Evolutionary conservation across 495 filamentous ascomycete genomes (phyloP), one percentile per base, ranked within the genome.

Genomic region (Aspergillus nidulans): DNA sequence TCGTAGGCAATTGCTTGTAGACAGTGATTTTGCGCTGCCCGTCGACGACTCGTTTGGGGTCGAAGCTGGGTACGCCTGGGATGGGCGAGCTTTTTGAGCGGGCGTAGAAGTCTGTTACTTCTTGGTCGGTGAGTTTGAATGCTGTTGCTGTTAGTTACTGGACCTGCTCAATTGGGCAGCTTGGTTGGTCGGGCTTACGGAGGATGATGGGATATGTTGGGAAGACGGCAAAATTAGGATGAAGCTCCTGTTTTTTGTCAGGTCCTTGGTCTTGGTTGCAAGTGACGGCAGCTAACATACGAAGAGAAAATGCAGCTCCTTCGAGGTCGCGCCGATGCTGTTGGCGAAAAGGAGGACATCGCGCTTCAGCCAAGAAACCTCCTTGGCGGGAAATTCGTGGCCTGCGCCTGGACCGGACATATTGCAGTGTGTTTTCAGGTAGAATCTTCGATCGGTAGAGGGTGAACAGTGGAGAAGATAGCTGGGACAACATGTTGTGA

Each of bases 271-370:
- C n/a, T n/a, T n/a, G n/a, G n/a, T n/a, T n/a, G n/a, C 4, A 16
- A 44, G 20, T 47, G 23, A 28, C 10, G 13, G 40, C 46, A 10
- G 4, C 13, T 16, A 18, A 6, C 50, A 32, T 76, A 91, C 90
- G 56, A 90, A 95, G 69, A 95, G 84, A 66, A 95, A 95, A 61
- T 95, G 90, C 59, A 95, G 79, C 75, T 95, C 91, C 53, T 95
- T 84, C n/a, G 79, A 77, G 46, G 84, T 91, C 67, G 81, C 82
- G 16, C 91, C 91, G 64, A 95, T 92, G 71, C 85, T 89, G 70
- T 89, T 86, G 36, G 91, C 90, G 69, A 95, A 95, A 28, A 95
- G 83, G 57, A 95, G 77, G 25, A 84, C 81, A 76, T 96, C 91
- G 49, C 91, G 81, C 81, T 92, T 90, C 58, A 88, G 72, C 91